Evolutionary conservation across 2,329 filamentous ascomycete genomes (phyloP).

Genomic region (Xylariaceae sp.): DNA sequence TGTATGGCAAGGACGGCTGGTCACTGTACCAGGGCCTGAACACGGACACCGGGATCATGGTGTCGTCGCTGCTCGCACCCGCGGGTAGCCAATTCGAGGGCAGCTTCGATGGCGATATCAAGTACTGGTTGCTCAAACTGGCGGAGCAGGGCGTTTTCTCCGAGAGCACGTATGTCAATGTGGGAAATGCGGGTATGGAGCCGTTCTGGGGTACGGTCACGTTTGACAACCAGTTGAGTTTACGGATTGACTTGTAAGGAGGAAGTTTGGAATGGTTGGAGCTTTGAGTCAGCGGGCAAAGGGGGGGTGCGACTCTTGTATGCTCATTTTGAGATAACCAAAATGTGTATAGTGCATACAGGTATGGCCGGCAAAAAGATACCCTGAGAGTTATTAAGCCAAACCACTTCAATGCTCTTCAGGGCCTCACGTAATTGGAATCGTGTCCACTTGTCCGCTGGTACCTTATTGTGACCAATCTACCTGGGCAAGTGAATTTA

Average conservation of each 20-base stretch:
- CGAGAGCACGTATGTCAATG: slow-evolving; percentile 14
- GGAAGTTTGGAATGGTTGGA: too few relatives aligned
- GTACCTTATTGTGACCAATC: too few relatives aligned
- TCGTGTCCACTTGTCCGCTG: too few relatives aligned
- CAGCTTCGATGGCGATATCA: slow-evolving; percentile 17
- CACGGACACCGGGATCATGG: slow-evolving; percentile 16
- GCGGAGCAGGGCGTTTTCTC: slow-evolving; percentile 13
- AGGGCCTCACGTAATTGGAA: too few relatives aligned
- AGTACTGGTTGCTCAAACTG: slow-evolving; percentile 18
- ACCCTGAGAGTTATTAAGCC: too few relatives aligned
- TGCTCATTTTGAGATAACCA: too few relatives aligned
- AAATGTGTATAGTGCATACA: too few relatives aligned
- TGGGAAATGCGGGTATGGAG: slow-evolving; percentile 18
- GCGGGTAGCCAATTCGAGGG: slow-evolving; percentile 13
- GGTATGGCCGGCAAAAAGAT: too few relatives aligned
- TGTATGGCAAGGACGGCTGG: slow-evolving; percentile 17
- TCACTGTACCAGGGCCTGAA: slow-evolving; percentile 20
- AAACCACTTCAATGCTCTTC: too few relatives aligned
- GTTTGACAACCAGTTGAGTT: not conserved
- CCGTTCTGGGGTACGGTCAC: slow-evolving; percentile 17
- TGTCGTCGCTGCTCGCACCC: slow-evolving; percentile 13
- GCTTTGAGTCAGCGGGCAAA: too few relatives aligned
- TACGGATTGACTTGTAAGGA: not conserved
- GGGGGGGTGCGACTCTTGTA: too few relatives aligned
- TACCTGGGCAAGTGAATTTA: too few relatives aligned